phyloP scores from a whole-genome alignment of 2,329 filamentous ascomycete species.

The Alternaria arbusti region DNA sequence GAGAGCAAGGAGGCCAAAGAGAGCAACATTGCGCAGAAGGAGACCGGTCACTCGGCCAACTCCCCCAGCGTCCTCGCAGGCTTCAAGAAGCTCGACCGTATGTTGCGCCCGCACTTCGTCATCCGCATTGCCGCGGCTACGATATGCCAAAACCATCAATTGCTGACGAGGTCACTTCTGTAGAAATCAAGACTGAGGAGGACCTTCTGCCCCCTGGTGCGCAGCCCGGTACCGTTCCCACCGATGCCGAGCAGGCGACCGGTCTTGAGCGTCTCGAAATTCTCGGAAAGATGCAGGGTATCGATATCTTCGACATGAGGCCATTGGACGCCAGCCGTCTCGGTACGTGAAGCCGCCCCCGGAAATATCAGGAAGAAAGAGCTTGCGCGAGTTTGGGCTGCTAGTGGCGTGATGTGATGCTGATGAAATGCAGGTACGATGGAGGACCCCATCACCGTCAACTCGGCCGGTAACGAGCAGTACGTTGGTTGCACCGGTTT shows the following conservation, averaged over 20 bases:
- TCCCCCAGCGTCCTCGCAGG: slow-evolving; percentile 35
- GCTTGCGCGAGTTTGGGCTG: neutral
- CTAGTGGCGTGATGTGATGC: slow-evolving; percentile 12
- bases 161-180: slow-evolving; percentile 34
- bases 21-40: slow-evolving; percentile 48
- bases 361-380: neutral
- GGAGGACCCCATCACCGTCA: slow-evolving; percentile 84
- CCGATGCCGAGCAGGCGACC: slow-evolving; percentile 93
- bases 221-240: slow-evolving; percentile 80
- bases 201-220: slow-evolving; percentile 89
- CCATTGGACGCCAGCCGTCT: slow-evolving; percentile 89
- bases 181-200: slow-evolving; percentile 82
- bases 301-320: slow-evolving; percentile 98
- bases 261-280: slow-evolving; percentile 99
- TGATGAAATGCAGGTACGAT: slow-evolving; percentile 70
- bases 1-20: slow-evolving; percentile 20
- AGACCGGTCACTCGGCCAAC: slow-evolving; percentile 37
- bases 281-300: slow-evolving; percentile 97
- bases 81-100: slow-evolving; percentile 57
- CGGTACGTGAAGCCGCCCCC: slow-evolving; percentile 61
- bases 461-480: slow-evolving; percentile 93
- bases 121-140: slow-evolving; percentile 4
- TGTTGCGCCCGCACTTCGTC: slow-evolving; percentile 21
- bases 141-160: slow-evolving; percentile 18
- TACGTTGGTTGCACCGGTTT: slow-evolving; percentile 94